Evolutionary conservation across 139 green algal species (phyloP).

Genomic region (Volvox reticuliferus): DNA sequence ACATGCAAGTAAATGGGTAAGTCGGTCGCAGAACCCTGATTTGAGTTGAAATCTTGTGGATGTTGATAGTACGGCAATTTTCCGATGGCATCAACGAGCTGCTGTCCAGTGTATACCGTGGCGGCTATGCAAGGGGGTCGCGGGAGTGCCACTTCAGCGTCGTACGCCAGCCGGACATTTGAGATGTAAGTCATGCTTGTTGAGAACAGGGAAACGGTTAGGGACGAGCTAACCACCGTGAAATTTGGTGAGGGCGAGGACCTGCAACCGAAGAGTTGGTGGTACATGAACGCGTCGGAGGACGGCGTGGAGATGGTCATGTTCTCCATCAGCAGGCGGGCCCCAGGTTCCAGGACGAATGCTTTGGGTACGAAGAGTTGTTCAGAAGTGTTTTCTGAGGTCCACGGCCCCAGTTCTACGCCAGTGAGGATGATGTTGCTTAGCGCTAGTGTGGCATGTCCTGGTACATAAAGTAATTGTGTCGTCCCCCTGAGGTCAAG

Average conservation of each 20-base stretch:
- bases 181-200: neutral
- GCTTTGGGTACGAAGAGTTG: neutral
- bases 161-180: neutral
- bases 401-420: neutral
- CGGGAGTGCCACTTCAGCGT: neutral
- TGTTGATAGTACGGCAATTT: no score
- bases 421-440: neutral
- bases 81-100: neutral
- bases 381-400: neutral
- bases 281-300: neutral
- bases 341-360: neutral
- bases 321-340: neutral
- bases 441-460: neutral
- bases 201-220: neutral
- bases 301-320: neutral
- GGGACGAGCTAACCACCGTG: neutral
- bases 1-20: neutral
- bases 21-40: neutral
- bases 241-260: constrained; percentile 8
- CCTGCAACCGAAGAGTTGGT: neutral
- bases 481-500: neutral
- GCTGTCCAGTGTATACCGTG: neutral
- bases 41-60: no score
- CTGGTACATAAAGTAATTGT: neutral
- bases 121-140: neutral